A percentile compares a stretch with the other conserved stretches of the same genome.
phyloP scores from a whole-genome alignment of 2,329 filamentous ascomycete genomes.

The Aspergillus sp. region DNA sequence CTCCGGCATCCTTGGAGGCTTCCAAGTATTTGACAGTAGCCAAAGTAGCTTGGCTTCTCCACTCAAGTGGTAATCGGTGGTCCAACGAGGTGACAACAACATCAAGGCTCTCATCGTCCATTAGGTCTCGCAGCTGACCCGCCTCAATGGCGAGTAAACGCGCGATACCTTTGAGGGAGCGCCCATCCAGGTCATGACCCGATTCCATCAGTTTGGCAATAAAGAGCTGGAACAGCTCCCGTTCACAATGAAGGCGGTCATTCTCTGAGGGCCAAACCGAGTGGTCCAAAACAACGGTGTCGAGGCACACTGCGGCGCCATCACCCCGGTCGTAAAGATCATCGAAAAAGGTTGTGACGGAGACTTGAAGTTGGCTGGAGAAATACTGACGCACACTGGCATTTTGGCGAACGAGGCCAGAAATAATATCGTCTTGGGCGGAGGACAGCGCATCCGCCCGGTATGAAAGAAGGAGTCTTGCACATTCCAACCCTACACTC shows the following conservation, averaged over 20 bases:
- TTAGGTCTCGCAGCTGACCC: constrained; percentile 46
- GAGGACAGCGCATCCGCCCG: constrained; percentile 36
- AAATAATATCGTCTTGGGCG: constrained; percentile 48
- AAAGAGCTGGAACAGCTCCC: constrained; percentile 60
- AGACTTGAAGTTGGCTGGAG: constrained; percentile 42
- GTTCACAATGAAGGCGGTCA: constrained; percentile 45
- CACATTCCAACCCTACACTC: constrained; percentile 43
- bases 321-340: constrained; percentile 51
- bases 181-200: constrained; percentile 69
- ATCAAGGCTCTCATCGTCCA: constrained; percentile 74
- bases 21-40: constrained; percentile 82
- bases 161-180: constrained; percentile 61
- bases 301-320: constrained; percentile 47
- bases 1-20: constrained; percentile 69
- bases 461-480: constrained; percentile 44
- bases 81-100: constrained; percentile 85
- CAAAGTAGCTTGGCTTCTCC: constrained; percentile 79
- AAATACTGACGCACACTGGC: constrained; percentile 44
- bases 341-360: constrained; percentile 49
- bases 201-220: constrained; percentile 89
- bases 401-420: constrained; percentile 46
- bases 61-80: constrained; percentile 70
- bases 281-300: constrained; percentile 47
- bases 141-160: constrained; percentile 58
- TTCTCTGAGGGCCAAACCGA: constrained; percentile 47